Conservation (phyloP, 2,329 filamentous ascomycete genomes). For the Shiraia bambusicola region DNA sequence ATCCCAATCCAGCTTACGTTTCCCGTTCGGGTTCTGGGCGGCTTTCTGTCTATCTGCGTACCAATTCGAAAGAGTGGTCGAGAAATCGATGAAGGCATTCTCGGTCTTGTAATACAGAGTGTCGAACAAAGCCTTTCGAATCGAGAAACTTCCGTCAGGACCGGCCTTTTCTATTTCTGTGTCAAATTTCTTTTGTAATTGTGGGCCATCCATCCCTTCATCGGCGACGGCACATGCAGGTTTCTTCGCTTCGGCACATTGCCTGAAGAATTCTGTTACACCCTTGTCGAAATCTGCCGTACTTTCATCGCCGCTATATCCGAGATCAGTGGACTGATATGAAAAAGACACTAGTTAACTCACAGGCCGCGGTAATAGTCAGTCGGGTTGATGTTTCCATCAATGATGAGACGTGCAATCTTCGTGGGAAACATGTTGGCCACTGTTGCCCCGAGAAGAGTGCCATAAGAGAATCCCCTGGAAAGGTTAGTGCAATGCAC, state of each 20-base stretch:
- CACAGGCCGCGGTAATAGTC: constrained; percentile 5
- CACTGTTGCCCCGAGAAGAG: constrained; percentile 32
- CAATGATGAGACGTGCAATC: constrained; percentile 30
- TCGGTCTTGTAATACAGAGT: background rate
- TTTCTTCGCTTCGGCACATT: constrained; percentile 53
- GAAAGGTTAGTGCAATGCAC: too few species aligned
- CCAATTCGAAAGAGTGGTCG: too few species aligned
- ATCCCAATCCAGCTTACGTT: too few species aligned
- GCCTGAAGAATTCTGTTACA: constrained; percentile 52
- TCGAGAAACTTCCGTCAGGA: background rate
- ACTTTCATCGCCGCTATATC: constrained; percentile 1
- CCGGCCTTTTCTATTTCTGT: background rate
- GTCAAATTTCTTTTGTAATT: constrained; percentile 1
- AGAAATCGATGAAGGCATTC: too few species aligned
- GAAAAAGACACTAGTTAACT: background rate
- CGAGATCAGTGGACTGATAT: too few species aligned
- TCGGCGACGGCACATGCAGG: constrained; percentile 7
- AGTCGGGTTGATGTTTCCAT: constrained; percentile 43
- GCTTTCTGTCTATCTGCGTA: too few species aligned
- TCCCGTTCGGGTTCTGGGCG: too few species aligned
- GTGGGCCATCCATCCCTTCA: background rate
- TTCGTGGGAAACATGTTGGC: constrained; percentile 24
- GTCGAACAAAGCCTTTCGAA: background rate
- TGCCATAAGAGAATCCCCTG: constrained; percentile 39
- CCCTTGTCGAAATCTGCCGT: constrained; percentile 2